Evolutionary conservation across 345 rosid genomes (phyloP).

Genomic region (Dipteronia sinensis): DNA sequence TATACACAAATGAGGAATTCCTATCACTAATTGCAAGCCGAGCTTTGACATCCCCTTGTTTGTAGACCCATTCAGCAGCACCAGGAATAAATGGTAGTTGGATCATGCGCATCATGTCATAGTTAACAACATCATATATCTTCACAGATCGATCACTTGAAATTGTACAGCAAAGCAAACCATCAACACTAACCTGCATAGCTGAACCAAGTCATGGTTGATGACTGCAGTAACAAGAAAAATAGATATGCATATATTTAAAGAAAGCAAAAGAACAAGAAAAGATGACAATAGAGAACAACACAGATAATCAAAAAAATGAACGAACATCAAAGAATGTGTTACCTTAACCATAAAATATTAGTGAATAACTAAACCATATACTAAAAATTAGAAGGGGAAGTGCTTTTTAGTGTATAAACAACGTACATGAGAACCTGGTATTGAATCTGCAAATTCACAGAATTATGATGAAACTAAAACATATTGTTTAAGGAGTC

Average conservation of each 20-base stretch:
- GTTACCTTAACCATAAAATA: not conserved
- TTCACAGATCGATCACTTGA: conserved; percentile 83
- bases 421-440: no score
- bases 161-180: conserved; percentile 94
- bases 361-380: not conserved
- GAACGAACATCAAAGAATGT: not conserved
- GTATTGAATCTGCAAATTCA: no score
- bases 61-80: conserved; percentile 88
- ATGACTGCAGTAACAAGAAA: conserved; percentile 37
- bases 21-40: conserved; percentile 88
- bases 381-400: no score
- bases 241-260: not conserved
- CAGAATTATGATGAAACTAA: no score
- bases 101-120: conserved; percentile 98
- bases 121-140: conserved; percentile 92
- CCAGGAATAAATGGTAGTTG: conserved; percentile 79
- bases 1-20: conserved; percentile 68
- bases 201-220: conserved; percentile 63
- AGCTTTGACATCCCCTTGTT: conserved; percentile 94
- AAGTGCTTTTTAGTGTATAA: no score
- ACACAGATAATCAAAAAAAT: not conserved
- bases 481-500: no score
- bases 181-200: conserved; percentile 93
- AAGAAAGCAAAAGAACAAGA: not conserved
- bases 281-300: conserved; percentile 14